Percentiles rank a stretch among this genome's conserved stretches.
phyloP scores from a whole-genome alignment of 2,329 filamentous ascomycete species.

The Ascochyta lentis region DNA sequence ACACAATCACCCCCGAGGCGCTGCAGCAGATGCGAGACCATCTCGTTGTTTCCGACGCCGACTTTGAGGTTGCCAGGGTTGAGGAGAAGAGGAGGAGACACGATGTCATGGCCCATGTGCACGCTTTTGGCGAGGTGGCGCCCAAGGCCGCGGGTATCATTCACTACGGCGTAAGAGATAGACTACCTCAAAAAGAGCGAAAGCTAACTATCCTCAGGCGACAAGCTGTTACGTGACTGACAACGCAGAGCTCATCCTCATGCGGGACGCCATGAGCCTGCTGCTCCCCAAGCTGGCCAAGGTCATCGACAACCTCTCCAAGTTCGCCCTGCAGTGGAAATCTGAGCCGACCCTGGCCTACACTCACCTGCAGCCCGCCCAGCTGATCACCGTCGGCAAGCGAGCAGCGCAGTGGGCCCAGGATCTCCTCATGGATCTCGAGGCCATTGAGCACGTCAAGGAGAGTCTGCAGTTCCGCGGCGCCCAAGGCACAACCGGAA shows the following conservation, averaged over 20 bases:
- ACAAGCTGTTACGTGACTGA: constrained; percentile 39
- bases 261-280: constrained; percentile 77
- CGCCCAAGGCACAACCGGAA: constrained; percentile 54
- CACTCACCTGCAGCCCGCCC: constrained; percentile 74
- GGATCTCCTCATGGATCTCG: constrained; percentile 76
- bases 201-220: constrained; percentile 69
- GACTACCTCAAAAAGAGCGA: constrained; percentile 15
- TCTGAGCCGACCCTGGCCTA: constrained; percentile 75
- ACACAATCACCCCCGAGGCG: constrained; percentile 70
- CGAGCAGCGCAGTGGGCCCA: constrained; percentile 77
- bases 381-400: constrained; percentile 71
- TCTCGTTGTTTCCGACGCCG: constrained; percentile 54
- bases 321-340: constrained; percentile 77
- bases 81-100: constrained; percentile 66
- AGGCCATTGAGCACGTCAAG: constrained; percentile 73
- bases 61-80: constrained; percentile 56
- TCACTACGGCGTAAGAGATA: constrained; percentile 67
- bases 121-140: constrained; percentile 75
- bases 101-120: constrained; percentile 72
- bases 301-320: constrained; percentile 74
- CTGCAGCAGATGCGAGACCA: constrained; percentile 56
- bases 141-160: constrained; percentile 84
- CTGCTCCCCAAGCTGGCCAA: constrained; percentile 78
- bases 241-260: constrained; percentile 63
- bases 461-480: constrained; percentile 77